Base-by-base conservation (phyloP, 139 green algal genomes). In the Chlorella ohadii region DNA sequence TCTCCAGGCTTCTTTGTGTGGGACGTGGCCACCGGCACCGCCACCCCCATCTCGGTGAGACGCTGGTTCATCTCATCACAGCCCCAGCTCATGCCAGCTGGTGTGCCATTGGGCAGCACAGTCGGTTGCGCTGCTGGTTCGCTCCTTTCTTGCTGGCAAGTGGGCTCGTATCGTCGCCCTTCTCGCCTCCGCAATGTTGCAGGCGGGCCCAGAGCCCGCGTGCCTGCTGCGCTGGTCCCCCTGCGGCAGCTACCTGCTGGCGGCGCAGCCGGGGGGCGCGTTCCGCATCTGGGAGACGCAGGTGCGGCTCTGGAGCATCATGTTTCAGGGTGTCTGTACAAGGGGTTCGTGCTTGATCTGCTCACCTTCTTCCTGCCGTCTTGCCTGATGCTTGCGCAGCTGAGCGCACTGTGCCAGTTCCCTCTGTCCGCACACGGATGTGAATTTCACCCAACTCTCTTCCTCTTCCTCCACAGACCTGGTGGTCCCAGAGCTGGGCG, bases 211-310 rank as follows among this genome's bases (percentile, higher is more conserved):
- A 15, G 84, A 88, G 55, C 31, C 64, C 2, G 74, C 79, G 3
- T 41, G 33, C 28, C 55, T 88, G n/a, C 66, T 88, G 65, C 47
- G 84, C 72, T 88, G 84, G 84, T 88, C 84, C 4, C 84, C 77
- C 64, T 88, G 84, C 57, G 84, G 84, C 63, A 31, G 34, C 36
- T 88, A 88, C 77, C 73, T 88, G 51, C 67, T 88, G 80, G 84
- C 77, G 1, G 84, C 36, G 3, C 65, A 78, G 51, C 47, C 76
- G 7, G 33, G 19, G 0, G 84, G 78, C 9, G 31, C 20, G 19
- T 88, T 88, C 66, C 44, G 38, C 28, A 63, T 88, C 39, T 88
- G 84, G 84, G 33, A 88, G 78, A 88, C 84, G 27, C 75, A 65
- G 20, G 65, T 77, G 70, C 4, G 70, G 9, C 1, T 16, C 44